Percentiles rank a stretch among this genome's conserved stretches.
Conservation (phyloP, 176 grass and related monocot species). For the Dendrocalamus sinicus region DNA sequence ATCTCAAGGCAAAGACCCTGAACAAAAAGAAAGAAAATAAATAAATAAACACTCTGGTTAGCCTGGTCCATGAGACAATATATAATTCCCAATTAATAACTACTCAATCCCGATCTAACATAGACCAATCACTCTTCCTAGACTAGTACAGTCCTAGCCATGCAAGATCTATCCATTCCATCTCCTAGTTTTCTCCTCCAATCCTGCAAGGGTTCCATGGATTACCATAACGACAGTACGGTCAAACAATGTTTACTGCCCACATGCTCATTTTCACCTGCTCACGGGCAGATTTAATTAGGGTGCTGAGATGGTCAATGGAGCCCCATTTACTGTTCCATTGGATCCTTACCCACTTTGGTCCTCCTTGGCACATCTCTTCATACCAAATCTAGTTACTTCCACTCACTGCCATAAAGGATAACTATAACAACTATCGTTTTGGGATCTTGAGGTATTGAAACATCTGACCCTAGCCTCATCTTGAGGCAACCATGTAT, state of each 20-base stretch:
- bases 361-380: slow-evolving; percentile 38
- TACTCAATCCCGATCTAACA: slow-evolving; percentile 43
- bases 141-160: slow-evolving; percentile 15
- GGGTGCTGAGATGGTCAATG: not conserved
- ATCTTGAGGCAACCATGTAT: slow-evolving; percentile 5
- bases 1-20: slow-evolving; percentile 33
- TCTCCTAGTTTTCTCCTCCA: slow-evolving; percentile 12
- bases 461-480: slow-evolving; percentile 39
- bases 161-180: slow-evolving; percentile 32
- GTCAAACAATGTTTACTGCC: slow-evolving; percentile 35
- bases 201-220: not conserved
- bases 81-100: not conserved
- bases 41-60: not conserved
- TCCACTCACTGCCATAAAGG: not conserved
- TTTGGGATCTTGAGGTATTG: slow-evolving; percentile 48
- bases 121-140: slow-evolving; percentile 45
- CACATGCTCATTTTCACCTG: slow-evolving; percentile 17
- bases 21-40: not conserved
- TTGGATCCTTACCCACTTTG: slow-evolving; percentile 48
- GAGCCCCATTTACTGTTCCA: slow-evolving; percentile 44
- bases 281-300: slow-evolving; percentile 17
- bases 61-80: slow-evolving; percentile 37
- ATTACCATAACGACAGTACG: slow-evolving; percentile 19
- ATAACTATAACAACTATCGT: slow-evolving; percentile 35
- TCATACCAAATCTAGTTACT: slow-evolving; percentile 41